Conservation (phyloP, 2,329 filamentous ascomycete species). For the Thelonectria olida region DNA sequence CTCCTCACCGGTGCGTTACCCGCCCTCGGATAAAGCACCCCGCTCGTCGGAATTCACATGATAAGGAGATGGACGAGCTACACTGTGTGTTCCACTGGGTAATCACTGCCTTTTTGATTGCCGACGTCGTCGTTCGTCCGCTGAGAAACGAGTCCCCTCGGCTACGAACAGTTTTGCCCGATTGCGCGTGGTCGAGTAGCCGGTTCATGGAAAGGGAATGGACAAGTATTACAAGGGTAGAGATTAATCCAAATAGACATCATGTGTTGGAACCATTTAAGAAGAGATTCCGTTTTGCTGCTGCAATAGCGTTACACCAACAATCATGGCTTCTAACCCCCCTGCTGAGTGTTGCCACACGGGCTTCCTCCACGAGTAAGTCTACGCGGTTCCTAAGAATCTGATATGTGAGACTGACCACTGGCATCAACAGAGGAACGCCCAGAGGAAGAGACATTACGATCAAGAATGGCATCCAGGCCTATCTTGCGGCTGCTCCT, state of each 20-base stretch:
- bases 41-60: too few species aligned
- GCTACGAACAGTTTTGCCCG: neutral
- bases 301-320: too few species aligned
- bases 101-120: neutral
- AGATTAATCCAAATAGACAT: neutral
- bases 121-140: neutral
- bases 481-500: slow-evolving; percentile 57
- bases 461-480: slow-evolving; percentile 52
- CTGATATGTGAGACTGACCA: neutral
- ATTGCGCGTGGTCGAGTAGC: neutral
- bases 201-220: neutral
- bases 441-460: slow-evolving; percentile 52
- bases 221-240: neutral
- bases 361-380: slow-evolving; percentile 18
- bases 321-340: slow-evolving; percentile 14
- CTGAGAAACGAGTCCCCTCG: neutral
- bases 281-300: too few species aligned
- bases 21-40: too few species aligned
- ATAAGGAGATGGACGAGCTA: too few species aligned
- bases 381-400: neutral
- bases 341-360: slow-evolving; percentile 7
- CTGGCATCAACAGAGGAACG: slow-evolving; percentile 50
- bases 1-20: too few species aligned
- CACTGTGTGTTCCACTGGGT: too few species aligned
- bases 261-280: neutral